phyloP scores from a whole-genome alignment of 73 alveolate genomes.

The Vitrella brassicaformis region DNA sequence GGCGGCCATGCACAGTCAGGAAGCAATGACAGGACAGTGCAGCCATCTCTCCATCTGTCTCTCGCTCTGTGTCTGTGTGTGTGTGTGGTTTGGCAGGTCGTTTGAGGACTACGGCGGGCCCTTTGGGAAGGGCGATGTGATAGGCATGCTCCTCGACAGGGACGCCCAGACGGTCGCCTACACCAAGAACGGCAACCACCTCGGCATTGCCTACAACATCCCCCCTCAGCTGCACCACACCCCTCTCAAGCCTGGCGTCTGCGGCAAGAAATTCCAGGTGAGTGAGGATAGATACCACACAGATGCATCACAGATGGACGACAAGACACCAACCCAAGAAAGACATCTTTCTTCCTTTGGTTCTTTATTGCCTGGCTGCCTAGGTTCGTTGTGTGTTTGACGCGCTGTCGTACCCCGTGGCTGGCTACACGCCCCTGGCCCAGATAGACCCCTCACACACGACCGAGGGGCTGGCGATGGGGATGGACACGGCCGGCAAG shows the following conservation, averaged over 20 bases:
- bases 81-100: too few species aligned
- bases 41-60: too few species aligned
- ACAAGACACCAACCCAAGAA: neutral
- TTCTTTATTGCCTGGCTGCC: too few species aligned
- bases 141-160: slow-evolving; percentile 23
- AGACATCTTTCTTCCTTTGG: too few species aligned
- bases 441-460: slow-evolving; percentile 33
- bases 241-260: slow-evolving; percentile 22
- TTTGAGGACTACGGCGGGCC: neutral
- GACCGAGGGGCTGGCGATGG: slow-evolving; percentile 26
- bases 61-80: too few species aligned
- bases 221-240: slow-evolving; percentile 10
- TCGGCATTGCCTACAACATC: neutral
- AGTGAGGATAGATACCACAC: too few species aligned
- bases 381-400: too few species aligned
- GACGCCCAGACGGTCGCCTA: slow-evolving; percentile 28
- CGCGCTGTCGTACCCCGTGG: slow-evolving; percentile 16
- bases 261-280: slow-evolving; percentile 10
- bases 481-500: neutral
- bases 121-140: neutral
- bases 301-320: too few species aligned
- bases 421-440: slow-evolving; percentile 27
- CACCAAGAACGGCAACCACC: slow-evolving; percentile 20
- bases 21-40: too few species aligned
- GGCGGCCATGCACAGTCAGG: too few species aligned